A percentile compares a stretch with the other conserved stretches of the same genome.
phyloP scores from a whole-genome alignment of 331 rosid genomes.

The Quercus lobata region DNA sequence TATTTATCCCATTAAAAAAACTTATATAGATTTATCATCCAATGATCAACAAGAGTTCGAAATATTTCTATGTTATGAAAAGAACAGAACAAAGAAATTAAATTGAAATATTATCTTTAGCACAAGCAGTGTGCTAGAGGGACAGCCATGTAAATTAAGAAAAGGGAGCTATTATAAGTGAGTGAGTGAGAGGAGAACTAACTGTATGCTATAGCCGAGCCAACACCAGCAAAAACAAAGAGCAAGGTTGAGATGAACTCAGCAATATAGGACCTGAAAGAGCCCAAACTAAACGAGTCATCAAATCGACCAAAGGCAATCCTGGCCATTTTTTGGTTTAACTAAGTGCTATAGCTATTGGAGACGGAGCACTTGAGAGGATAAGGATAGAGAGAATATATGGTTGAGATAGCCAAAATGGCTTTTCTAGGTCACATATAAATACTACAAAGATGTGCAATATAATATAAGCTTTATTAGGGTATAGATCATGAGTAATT shows the following conservation, averaged over 20 bases:
- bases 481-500: slow-evolving; percentile 15
- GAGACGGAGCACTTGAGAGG: slow-evolving; percentile 17
- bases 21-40: too few relatives aligned
- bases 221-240: slow-evolving; percentile 87
- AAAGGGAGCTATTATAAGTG: not conserved
- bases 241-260: slow-evolving; percentile 82
- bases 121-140: too few relatives aligned
- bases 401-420: slow-evolving; percentile 23
- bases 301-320: slow-evolving; percentile 69
- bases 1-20: too few relatives aligned
- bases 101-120: too few relatives aligned
- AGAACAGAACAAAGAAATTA: not conserved
- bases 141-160: not conserved
- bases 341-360: not conserved
- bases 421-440: slow-evolving; percentile 20
- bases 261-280: slow-evolving; percentile 70
- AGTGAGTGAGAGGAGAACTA: slow-evolving; percentile 2
- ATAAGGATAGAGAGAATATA: slow-evolving; percentile 16
- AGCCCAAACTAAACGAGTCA: slow-evolving; percentile 68
- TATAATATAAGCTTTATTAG: not conserved
- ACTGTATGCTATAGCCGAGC: slow-evolving; percentile 83
- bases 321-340: slow-evolving; percentile 44
- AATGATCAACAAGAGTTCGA: too few relatives aligned
- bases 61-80: not conserved
- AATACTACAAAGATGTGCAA: slow-evolving; percentile 13